Conservation (phyloP, 2,329 filamentous ascomycete genomes). For the Aspergillus sp. region DNA sequence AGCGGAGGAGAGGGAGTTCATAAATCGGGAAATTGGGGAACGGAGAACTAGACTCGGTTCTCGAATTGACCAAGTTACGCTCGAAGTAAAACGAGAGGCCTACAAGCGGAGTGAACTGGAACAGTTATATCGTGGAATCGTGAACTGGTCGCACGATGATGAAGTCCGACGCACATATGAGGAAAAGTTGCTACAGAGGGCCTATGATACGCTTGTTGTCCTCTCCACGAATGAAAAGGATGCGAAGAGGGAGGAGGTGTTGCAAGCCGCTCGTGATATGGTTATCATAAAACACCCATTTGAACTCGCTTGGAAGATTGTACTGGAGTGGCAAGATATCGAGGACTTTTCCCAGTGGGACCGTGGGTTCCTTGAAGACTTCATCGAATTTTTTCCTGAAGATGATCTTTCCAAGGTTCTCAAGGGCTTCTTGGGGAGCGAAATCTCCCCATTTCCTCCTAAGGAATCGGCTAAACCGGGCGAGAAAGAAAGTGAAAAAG, state of each 20-base stretch:
- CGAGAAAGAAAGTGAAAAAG: constrained; percentile 14
- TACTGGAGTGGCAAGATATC: constrained; percentile 83
- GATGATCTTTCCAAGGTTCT: constrained; percentile 80
- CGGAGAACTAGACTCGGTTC: constrained; percentile 84
- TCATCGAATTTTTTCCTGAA: constrained; percentile 79
- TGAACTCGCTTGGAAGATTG: constrained; percentile 84
- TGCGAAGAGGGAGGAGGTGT: constrained; percentile 68
- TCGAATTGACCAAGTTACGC: constrained; percentile 75
- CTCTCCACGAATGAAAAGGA: constrained; percentile 67
- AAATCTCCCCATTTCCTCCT: constrained; percentile 79
- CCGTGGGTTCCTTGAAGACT: constrained; percentile 72
- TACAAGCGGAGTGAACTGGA: constrained; percentile 75
- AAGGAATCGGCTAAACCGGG: constrained; percentile 41
- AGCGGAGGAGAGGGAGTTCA: constrained; percentile 79
- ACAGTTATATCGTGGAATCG: constrained; percentile 74
- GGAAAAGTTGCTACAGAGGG: constrained; percentile 81
- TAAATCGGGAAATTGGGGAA: constrained; percentile 87
- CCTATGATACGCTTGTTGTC: constrained; percentile 73
- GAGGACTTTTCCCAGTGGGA: constrained; percentile 76
- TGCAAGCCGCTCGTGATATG: constrained; percentile 83
- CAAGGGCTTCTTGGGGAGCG: constrained; percentile 77
- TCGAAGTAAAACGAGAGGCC: constrained; percentile 85
- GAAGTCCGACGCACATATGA: constrained; percentile 80
- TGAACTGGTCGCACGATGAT: constrained; percentile 89
- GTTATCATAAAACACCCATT: constrained; percentile 93